phyloP scores from a whole-genome alignment of 768 basidiomycete species.

The Pleurotus pulmonarius region DNA sequence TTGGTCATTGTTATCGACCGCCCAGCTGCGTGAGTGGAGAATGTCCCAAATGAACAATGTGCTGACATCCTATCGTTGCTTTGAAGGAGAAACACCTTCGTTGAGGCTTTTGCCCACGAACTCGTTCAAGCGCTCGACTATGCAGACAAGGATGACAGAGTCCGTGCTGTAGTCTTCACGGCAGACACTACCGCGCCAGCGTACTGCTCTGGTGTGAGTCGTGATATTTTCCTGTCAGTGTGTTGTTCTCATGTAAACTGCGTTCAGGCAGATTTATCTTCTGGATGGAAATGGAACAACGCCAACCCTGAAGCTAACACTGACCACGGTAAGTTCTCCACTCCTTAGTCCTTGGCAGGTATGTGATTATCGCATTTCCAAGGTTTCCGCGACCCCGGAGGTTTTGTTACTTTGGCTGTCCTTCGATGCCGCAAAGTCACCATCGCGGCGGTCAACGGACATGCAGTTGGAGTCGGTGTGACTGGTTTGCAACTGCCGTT shows the following conservation, averaged over 20 bases:
- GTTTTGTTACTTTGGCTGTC: conserved; percentile 40
- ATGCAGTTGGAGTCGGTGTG: conserved; percentile 48
- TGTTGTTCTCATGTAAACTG: background rate
- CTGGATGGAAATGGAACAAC: conserved; percentile 43
- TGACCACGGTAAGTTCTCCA: conserved; percentile 34
- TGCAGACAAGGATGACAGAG: conserved; percentile 48
- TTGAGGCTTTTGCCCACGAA: conserved; percentile 27
- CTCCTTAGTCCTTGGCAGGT: background rate
- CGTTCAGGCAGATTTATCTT: conserved; percentile 43
- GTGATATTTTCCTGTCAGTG: background rate
- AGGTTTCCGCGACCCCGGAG: conserved; percentile 51
- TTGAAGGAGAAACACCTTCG: conserved; percentile 44
- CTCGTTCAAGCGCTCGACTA: conserved; percentile 40
- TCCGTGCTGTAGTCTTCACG: conserved; percentile 48
- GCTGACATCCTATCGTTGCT: background rate
- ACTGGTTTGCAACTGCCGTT: conserved; percentile 48
- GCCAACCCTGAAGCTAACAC: conserved; percentile 42
- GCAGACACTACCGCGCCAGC: conserved; percentile 48
- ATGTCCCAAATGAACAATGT: background rate
- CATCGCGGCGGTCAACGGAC: conserved; percentile 47
- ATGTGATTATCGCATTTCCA: conserved; percentile 29
- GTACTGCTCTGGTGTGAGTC: conserved; percentile 51
- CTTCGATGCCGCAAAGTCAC: conserved; percentile 54
- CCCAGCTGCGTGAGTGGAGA: conserved; percentile 36
- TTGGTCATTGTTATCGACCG: conserved; percentile 44